Evolutionary conservation across 345 rosid genomes (phyloP), one percentile per base, ranked within the genome.

Genomic region (Aegle marmelos): DNA sequence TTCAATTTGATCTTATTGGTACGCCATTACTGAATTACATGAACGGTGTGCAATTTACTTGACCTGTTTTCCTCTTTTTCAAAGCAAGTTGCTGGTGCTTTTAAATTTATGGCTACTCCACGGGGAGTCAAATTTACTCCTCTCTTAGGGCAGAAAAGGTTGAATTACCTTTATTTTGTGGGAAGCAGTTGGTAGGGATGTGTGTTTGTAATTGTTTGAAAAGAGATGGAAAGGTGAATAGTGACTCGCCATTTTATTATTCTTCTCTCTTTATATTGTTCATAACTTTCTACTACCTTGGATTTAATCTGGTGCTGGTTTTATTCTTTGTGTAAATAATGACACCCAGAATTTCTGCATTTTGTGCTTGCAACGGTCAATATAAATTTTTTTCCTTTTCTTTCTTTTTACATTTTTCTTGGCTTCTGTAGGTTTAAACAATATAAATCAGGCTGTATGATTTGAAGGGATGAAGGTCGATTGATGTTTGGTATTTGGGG

Each of bases 171-270:
- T 24, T 64, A 34, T 57, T 27, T 62, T 66, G 78, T 58, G 69
- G 72, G 75, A 76, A 78, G 61, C 10, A 16, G 74, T 74, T n/a
- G 2, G 53, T 50, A 70, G 63, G 68, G 72, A 58, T 31, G 80
- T 68, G 84, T 80, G 80, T 68, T 75, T 79, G 87, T 84, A 83
- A 83, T 80, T 88, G 82, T 82, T 77, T 80, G 82, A 67, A 75
- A 80, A 80, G 78, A 16, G 54, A 4, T 48, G n/a, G 33, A 27
- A 67, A 34, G 72, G 77, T 76, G 74, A 80, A 72, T 78, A 74
- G 72, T 70, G 57, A 63, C 73, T 77, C 33, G 61, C 48, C 16
- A 39, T 82, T 60, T 76, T 24, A 39, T 78, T 70, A 22, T 68
- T 70, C 39, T 67, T 61, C 60, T 60, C 62, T 22, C 59, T 65